A percentile compares a stretch with the other conserved stretches of the same genome.
These are phyloP conservation scores for Candida tetrigidarum DNA, from an alignment of 1,139 yeast species.

Conservation along the genomic window DNA sequence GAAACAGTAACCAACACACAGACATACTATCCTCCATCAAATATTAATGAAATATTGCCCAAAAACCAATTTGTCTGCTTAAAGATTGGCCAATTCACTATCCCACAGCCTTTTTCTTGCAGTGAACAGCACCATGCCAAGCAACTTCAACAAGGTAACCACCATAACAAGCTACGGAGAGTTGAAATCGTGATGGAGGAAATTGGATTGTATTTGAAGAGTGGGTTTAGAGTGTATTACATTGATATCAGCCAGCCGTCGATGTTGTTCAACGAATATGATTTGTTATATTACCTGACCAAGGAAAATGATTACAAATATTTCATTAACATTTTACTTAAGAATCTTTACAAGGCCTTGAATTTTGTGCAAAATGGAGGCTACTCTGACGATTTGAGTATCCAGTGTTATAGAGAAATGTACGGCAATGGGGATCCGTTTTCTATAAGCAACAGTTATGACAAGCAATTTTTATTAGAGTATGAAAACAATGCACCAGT, in stretches of 20 bases:
- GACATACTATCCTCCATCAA: constrained; percentile 58
- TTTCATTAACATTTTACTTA: constrained; percentile 47
- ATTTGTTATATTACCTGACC: constrained; percentile 44
- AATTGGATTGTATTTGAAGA: constrained; percentile 56
- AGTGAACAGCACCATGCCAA: not conserved
- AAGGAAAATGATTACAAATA: constrained; percentile 45
- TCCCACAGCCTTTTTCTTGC: constrained; percentile 19
- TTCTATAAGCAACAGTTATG: constrained; percentile 28
- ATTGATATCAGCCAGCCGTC: constrained; percentile 57
- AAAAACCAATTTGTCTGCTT: constrained; percentile 54
- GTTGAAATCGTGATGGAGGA: constrained; percentile 61
- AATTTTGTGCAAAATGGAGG: constrained; percentile 39
- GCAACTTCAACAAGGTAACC: constrained; percentile 4
- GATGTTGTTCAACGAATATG: constrained; percentile 46
- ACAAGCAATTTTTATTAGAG: constrained; percentile 20
- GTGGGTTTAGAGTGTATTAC: constrained; percentile 61
- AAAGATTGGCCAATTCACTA: constrained; percentile 53
- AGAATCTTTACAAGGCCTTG: constrained; percentile 47
- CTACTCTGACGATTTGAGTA: constrained; percentile 21
- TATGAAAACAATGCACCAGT: constrained; percentile 1
- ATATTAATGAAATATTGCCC: constrained; percentile 61
- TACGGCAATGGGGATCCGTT: constrained; percentile 42
- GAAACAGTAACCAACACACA: constrained; percentile 22
- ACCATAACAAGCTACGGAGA: constrained; percentile 33
- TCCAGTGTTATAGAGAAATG: constrained; percentile 17